These are phyloP conservation scores for Pseudogymnoascus pannorum DNA, from an alignment of 2,329 filamentous ascomycete species.

Conservation along the genomic window DNA sequence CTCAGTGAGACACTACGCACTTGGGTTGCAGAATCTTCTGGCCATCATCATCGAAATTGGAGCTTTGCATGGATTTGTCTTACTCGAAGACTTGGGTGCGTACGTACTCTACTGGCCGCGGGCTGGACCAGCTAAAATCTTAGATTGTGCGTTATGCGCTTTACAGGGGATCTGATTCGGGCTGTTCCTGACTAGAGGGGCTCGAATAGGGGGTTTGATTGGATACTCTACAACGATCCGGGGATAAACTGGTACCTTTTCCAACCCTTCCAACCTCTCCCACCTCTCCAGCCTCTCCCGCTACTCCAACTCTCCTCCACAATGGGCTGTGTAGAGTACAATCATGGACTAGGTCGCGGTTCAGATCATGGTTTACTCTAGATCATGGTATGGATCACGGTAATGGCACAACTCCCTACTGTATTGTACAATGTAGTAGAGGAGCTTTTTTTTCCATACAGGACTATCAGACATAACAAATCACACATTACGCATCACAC, in stretches of 20 bases:
- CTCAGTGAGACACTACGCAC: background rate
- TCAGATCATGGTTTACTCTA: too few species aligned
- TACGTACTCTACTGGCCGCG: background rate
- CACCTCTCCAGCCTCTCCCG: background rate
- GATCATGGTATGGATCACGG: background rate
- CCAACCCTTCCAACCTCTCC: background rate
- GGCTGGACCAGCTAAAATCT: background rate
- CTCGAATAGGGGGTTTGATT: background rate
- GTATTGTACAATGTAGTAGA: background rate
- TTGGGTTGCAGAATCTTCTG: background rate
- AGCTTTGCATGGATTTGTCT: background rate
- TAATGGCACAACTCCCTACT: background rate
- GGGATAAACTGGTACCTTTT: background rate
- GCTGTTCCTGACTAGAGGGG: conserved; percentile 3
- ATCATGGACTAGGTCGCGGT: background rate
- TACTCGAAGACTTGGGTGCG: background rate
- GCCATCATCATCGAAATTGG: background rate
- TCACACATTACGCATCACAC: background rate
- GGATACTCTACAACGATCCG: background rate
- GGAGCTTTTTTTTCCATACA: too few species aligned
- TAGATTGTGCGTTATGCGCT: conserved; percentile 5
- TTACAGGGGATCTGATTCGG: background rate
- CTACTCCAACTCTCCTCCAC: background rate
- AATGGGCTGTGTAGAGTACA: background rate
- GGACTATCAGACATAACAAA: background rate